phyloP scores from a whole-genome alignment of 2,329 filamentous ascomycete genomes.

The Colletotrichum sansevieriae region DNA sequence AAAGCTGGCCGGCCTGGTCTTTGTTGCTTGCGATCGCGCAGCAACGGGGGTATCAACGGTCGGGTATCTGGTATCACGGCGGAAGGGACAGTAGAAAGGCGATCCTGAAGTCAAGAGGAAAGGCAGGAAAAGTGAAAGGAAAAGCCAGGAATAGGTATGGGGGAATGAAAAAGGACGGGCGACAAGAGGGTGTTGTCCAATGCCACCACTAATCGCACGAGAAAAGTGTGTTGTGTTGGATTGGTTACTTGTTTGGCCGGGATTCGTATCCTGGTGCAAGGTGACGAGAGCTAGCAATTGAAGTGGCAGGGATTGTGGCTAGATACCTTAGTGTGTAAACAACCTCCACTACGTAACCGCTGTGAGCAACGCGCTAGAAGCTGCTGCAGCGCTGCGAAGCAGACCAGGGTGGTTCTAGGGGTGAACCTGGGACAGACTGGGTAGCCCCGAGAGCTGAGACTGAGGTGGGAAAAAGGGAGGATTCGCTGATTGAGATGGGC shows the following conservation, averaged over 20 bases:
- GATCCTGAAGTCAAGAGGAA: background rate
- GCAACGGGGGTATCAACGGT: slow-evolving; percentile 24
- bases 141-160: background rate
- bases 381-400: slow-evolving; percentile 14
- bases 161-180: background rate
- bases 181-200: slow-evolving; percentile 36
- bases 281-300: slow-evolving; percentile 37
- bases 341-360: slow-evolving; percentile 30
- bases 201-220: slow-evolving; percentile 33
- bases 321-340: slow-evolving; percentile 1
- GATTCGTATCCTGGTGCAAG: slow-evolving; percentile 14
- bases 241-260: slow-evolving; percentile 31
- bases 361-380: slow-evolving; percentile 26
- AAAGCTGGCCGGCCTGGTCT: background rate
- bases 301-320: slow-evolving; percentile 33
- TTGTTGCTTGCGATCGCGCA: slow-evolving; percentile 15
- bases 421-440: slow-evolving; percentile 23
- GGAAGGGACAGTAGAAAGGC: background rate
- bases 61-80: slow-evolving; percentile 24
- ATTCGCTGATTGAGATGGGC: slow-evolving; percentile 11
- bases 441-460: slow-evolving; percentile 4
- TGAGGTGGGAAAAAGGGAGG: background rate
- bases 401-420: slow-evolving; percentile 25
- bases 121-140: background rate
- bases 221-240: slow-evolving; percentile 35